Conservation (phyloP, 2,329 filamentous ascomycete genomes). For the Ascochyta clinopodiicola region DNA sequence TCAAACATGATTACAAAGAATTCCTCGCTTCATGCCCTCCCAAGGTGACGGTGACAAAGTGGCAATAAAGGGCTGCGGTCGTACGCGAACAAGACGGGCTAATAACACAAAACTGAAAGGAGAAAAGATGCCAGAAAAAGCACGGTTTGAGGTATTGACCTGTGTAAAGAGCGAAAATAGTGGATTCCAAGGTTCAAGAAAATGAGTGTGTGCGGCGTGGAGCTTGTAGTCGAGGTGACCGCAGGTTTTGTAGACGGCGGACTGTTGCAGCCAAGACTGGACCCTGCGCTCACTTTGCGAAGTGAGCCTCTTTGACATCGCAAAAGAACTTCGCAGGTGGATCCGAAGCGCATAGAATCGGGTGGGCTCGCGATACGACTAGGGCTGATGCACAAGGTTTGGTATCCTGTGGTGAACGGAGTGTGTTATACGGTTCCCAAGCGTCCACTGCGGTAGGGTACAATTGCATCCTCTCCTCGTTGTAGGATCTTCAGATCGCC, state of each 20-base stretch:
- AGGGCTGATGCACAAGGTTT: not conserved
- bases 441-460: no score
- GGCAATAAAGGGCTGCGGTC: not conserved
- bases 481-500: no score
- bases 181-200: not conserved
- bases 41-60: not conserved
- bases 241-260: not conserved
- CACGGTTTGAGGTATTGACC: not conserved
- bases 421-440: not conserved
- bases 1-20: slow-evolving; percentile 4
- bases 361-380: not conserved
- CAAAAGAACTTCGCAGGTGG: not conserved
- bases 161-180: not conserved
- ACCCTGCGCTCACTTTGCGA: slow-evolving; percentile 1
- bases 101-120: not conserved
- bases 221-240: slow-evolving; percentile 7
- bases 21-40: not conserved
- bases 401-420: not conserved
- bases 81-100: slow-evolving; percentile 1
- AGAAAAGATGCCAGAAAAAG: not conserved
- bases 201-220: slow-evolving; percentile 1
- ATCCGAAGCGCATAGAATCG: not conserved
- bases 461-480: no score
- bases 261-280: slow-evolving; percentile 5
- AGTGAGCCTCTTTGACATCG: not conserved